Base-by-base conservation (phyloP, 2,329 filamentous ascomycete species). In the Chaetomium globosum region DNA sequence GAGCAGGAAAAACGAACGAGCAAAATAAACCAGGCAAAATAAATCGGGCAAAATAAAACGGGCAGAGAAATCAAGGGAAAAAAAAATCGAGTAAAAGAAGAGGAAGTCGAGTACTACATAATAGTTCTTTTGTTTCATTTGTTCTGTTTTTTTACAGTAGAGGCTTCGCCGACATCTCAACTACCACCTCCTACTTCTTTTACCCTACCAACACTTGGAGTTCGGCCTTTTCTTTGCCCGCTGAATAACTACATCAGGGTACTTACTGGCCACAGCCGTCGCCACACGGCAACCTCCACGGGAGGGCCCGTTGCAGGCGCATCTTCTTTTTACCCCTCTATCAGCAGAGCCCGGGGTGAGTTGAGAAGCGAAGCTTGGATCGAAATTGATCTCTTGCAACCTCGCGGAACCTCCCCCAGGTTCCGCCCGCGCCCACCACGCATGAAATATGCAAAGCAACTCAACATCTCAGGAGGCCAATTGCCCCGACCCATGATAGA, bases 241-340 rank as follows among this genome's bases (percentile, higher is more conserved):
- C 9, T 2, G 9, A 36, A 10, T 36, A 36, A 36, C 33, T 61
- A 62, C 62, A 59, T 49, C 57, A 48, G 21, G 21, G 59, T 65
- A 65, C 33, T 36, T 36, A 36, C 61, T 57, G 59, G 63, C 10
- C 55, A 57, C 61, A 57, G n/a, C 59, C 55, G 57, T 64, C 59
- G 61, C 64, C 59, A 69, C 67, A 65, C 59, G 64, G 66, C 59
- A 65, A 67, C 54, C 39, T 59, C 16, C 28, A 66, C 71, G 70
- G 70, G 71, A 71, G 61, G 67, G 69, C 64, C 70, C 71, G 71
- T 57, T 67, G 60, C 65, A 67, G 60, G 61, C 66, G 68, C 59
- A 64, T 60, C 59, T 61, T n/a, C 39, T 46, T 54, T 30, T 39
- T n/a, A 13, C 43, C 57, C 49, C 61, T 55, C 43, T 56, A 30